phyloP scores from a whole-genome alignment of 768 basidiomycete genomes.

The Mycena kentingensis region DNA sequence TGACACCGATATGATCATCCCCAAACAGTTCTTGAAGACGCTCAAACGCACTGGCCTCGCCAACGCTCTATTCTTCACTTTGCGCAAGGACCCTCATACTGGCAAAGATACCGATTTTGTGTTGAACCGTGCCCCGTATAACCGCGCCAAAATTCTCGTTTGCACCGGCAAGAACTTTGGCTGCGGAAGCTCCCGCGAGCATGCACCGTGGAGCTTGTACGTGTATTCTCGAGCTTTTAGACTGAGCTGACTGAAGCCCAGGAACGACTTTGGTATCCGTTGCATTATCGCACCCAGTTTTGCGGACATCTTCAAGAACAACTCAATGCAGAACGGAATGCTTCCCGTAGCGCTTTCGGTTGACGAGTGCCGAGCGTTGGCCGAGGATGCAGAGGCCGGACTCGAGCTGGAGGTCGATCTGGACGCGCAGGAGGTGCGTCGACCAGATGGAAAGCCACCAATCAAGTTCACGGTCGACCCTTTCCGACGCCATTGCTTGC shows the following conservation, averaged over 20 bases:
- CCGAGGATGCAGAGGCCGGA: constrained; percentile 75
- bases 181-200: constrained; percentile 87
- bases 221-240: constrained; percentile 32
- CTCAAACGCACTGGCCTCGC: constrained; percentile 88
- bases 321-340: constrained; percentile 94
- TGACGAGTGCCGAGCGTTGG: constrained; percentile 69
- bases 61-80: constrained; percentile 78
- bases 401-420: constrained; percentile 83
- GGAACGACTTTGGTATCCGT: constrained; percentile 88
- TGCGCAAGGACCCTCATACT: constrained; percentile 76
- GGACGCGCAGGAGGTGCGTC: constrained; percentile 76
- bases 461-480: constrained; percentile 82
- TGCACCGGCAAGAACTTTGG: constrained; percentile 90
- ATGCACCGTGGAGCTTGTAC: constrained; percentile 89
- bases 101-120: constrained; percentile 84
- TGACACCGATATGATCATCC: constrained; percentile 94
- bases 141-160: constrained; percentile 76
- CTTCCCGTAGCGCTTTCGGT: constrained; percentile 74
- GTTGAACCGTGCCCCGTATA: constrained; percentile 78
- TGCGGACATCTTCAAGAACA: constrained; percentile 88
- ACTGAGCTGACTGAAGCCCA: constrained; percentile 27
- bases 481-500: constrained; percentile 89
- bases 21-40: constrained; percentile 92
- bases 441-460: constrained; percentile 67
- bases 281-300: constrained; percentile 88